Evolutionary conservation across 2,329 filamentous ascomycete species (phyloP).

Genomic region (Aspergillus piperis): DNA sequence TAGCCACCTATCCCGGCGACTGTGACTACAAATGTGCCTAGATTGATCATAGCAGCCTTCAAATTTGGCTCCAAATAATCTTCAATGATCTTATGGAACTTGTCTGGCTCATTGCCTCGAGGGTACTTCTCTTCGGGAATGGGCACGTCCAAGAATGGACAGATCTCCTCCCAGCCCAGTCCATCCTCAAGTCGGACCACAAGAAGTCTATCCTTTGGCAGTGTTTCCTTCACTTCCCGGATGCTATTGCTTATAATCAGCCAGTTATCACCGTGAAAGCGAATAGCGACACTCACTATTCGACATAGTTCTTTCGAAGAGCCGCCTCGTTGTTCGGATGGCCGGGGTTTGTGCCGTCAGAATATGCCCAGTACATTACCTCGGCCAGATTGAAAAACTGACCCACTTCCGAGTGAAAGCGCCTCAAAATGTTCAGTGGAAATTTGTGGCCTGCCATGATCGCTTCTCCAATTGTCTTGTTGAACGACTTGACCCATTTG

Average conservation of each 20-base stretch:
- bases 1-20: slow-evolving; percentile 18
- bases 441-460: slow-evolving; percentile 10
- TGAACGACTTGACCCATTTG: slow-evolving; percentile 26
- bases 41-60: slow-evolving; percentile 14
- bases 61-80: slow-evolving; percentile 17
- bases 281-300: slow-evolving; percentile 22
- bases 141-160: slow-evolving; percentile 24
- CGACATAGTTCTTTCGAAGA: slow-evolving; percentile 20
- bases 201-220: slow-evolving; percentile 24
- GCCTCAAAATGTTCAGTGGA: slow-evolving; percentile 25
- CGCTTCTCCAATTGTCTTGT: slow-evolving; percentile 20
- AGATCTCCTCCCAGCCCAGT: slow-evolving; percentile 27
- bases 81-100: slow-evolving; percentile 18
- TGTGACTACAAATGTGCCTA: slow-evolving; percentile 15
- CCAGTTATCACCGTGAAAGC: background rate
- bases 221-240: slow-evolving; percentile 18
- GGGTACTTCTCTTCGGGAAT: slow-evolving; percentile 25
- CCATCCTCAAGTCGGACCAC: slow-evolving; percentile 25
- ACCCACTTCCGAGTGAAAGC: slow-evolving; percentile 19
- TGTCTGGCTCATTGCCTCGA: slow-evolving; percentile 24
- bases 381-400: slow-evolving; percentile 18
- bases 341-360: slow-evolving; percentile 15
- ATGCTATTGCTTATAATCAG: slow-evolving; percentile 16
- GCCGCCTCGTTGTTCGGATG: slow-evolving; percentile 17
- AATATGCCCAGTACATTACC: slow-evolving; percentile 14